Base-by-base conservation (phyloP, 805 yeast genomes). In the Zygoascus flipseniorum region DNA sequence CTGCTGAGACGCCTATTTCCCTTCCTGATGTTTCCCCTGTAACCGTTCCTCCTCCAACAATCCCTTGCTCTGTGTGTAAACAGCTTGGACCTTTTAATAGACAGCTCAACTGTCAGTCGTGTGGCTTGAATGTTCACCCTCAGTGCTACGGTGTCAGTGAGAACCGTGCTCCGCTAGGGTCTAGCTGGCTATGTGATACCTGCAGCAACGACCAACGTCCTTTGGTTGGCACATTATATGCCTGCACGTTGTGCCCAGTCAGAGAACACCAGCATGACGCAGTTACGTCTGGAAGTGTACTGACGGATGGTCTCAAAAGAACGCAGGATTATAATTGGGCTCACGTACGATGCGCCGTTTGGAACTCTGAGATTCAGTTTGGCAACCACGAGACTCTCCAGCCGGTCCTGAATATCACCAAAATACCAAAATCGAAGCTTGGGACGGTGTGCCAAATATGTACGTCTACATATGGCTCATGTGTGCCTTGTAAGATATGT, bases 171-270 rank as follows among this genome's bases (percentile, higher is more conserved):
- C 23, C 62, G 54, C 49, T 51, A 16, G 52, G 47, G 4, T 49
- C 42, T 32, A 76, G 76, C 53, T 89, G 97, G 97, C 69, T 75
- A 26, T 89, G 97, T 69, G 95, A 88, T 60, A 74, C 82, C 1
- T 89, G 97, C 64, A 73, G 81, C 4, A 87, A 88, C 62, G 85
- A 82, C 48, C 65, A 80, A 50, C 78, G 79, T 56, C 92, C 93
- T 0, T 57, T 76, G 2, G 71, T 74, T 39, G 74, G 82, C 2
- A 77, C 83, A 0, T 70, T 76, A 19, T 83, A 85, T 62, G 67
- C 76, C 1, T 89, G 97, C 65, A 69, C 73, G 14, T 63, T 89
- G n/a, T 89, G 97, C 66, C 71, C 74, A 5, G 66, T 72, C 44
- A 75, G 77, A 44, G 85, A 80, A 47, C 77, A 78, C 58, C 31